These are phyloP conservation scores for Naganishia kalamii DNA, from an alignment of 768 basidiomycete genomes.

Conservation along the genomic window DNA sequence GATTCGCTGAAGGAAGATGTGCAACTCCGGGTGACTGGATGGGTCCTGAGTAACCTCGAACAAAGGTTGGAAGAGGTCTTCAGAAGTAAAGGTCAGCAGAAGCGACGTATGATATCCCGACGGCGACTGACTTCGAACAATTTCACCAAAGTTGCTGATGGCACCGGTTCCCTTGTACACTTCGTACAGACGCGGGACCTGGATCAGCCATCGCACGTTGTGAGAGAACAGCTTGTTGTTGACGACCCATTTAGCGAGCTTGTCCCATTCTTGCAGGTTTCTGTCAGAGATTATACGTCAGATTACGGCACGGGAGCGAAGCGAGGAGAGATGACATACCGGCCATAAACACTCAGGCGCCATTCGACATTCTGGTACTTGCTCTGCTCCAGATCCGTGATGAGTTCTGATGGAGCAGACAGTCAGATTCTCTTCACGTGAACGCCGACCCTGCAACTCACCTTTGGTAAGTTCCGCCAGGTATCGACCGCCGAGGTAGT, in stretches of 20 bases:
- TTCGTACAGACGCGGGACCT: conserved; percentile 88
- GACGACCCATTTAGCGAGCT: conserved; percentile 93
- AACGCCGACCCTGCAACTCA: conserved; percentile 37
- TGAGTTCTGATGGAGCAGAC: conserved; percentile 62
- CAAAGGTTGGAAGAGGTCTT: conserved; percentile 85
- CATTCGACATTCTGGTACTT: conserved; percentile 99
- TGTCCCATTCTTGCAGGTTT: conserved; percentile 81
- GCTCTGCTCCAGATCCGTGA: conserved; percentile 94
- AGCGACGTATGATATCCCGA: neutral
- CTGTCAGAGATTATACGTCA: conserved; percentile 5
- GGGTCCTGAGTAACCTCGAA: conserved; percentile 97
- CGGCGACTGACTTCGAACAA: conserved; percentile 71
- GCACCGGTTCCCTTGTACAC: conserved; percentile 85
- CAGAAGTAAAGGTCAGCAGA: neutral
- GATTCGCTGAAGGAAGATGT: conserved; percentile 89
- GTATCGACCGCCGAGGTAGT: conserved; percentile 83
- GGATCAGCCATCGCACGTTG: conserved; percentile 96
- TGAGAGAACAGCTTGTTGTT: conserved; percentile 88
- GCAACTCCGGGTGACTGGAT: conserved; percentile 79
- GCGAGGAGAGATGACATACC: conserved; percentile 43
- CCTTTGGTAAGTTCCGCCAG: conserved; percentile 90
- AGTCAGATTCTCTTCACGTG: neutral
- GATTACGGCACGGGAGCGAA: neutral
- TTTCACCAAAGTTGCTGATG: conserved; percentile 79
- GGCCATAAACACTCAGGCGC: conserved; percentile 92